Evolutionary conservation across 1,284 basidiomycete species (phyloP).

Genomic region (Cryptococcus sp.): DNA sequence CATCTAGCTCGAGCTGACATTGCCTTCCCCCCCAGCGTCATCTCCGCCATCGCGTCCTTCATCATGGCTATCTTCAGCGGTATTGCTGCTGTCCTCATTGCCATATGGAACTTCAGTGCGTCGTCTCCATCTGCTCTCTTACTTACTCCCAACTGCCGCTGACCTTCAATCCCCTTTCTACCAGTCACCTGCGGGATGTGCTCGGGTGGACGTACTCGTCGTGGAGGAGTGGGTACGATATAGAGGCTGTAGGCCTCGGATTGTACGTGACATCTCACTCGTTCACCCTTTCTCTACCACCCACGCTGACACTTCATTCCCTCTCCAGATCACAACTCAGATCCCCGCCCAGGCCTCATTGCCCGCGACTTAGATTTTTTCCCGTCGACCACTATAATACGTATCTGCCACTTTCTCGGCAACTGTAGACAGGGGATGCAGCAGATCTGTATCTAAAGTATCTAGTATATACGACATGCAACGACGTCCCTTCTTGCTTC

Average conservation of each 20-base stretch:
- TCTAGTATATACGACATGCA: constrained; percentile 23
- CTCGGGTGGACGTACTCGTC: constrained; percentile 21
- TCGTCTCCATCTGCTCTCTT: background rate
- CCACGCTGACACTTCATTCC: background rate
- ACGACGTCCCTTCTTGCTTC: constrained; percentile 11
- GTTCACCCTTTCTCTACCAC: background rate
- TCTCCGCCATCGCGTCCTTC: constrained; percentile 25
- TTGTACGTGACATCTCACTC: constrained; percentile 9
- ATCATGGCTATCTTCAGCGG: constrained; percentile 38
- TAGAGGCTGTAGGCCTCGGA: constrained; percentile 25
- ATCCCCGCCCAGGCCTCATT: constrained; percentile 6
- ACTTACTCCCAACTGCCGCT: background rate
- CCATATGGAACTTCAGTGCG: constrained; percentile 36
- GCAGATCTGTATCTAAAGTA: constrained; percentile 18
- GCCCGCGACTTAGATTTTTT: background rate
- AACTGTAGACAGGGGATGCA: background rate
- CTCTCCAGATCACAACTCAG: too few species aligned
- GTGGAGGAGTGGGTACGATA: constrained; percentile 30
- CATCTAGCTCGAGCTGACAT: background rate
- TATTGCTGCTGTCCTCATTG: constrained; percentile 33
- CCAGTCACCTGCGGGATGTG: constrained; percentile 29
- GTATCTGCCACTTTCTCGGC: background rate
- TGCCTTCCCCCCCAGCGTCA: constrained; percentile 1
- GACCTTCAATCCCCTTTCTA: background rate
- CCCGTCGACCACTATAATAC: background rate